Percentiles rank a stretch among this genome's conserved stretches.
Evolutionary conservation across 208 protist genomes (phyloP).

Genomic region (Strigomonas culicis): DNA sequence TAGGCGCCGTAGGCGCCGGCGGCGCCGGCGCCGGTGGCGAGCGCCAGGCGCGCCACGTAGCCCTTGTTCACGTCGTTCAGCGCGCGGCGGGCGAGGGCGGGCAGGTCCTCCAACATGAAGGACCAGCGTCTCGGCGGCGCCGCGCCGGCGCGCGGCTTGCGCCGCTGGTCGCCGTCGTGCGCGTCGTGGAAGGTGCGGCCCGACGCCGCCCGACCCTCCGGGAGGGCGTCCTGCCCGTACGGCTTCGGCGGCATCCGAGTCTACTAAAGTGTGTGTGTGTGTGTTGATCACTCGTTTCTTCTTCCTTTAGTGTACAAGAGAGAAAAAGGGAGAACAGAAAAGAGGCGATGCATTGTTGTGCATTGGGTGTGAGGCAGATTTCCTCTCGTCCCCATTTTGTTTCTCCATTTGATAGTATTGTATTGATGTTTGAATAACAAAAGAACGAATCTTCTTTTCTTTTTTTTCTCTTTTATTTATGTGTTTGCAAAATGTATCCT

Average conservation of each 20-base stretch:
- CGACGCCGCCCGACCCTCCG: too few species aligned
- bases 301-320: not conserved
- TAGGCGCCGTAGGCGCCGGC: conserved; percentile 43
- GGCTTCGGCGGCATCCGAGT: conserved; percentile 30
- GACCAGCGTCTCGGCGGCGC: conserved; percentile 46
- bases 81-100: conserved; percentile 15
- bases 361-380: too few species aligned
- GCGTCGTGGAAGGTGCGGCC: conserved; percentile 24
- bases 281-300: not conserved
- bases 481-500: too few species aligned
- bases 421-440: too few species aligned
- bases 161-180: conserved; percentile 18
- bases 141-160: not conserved
- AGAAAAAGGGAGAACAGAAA: conserved; percentile 2
- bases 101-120: conserved; percentile 71
- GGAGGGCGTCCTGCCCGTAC: conserved; percentile 18
- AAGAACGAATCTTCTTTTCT: conserved; percentile 1
- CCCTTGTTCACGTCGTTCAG: conserved; percentile 78
- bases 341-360: too few species aligned
- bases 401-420: too few species aligned
- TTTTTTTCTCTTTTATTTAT: conserved; percentile 1
- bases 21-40: conserved; percentile 17
- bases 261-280: not conserved
- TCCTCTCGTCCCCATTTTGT: too few species aligned
- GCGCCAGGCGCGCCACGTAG: conserved; percentile 49